These are phyloP conservation scores for Ophiorrhiza pumila DNA, from an alignment of 257 asterid species.

Conservation along the genomic window DNA sequence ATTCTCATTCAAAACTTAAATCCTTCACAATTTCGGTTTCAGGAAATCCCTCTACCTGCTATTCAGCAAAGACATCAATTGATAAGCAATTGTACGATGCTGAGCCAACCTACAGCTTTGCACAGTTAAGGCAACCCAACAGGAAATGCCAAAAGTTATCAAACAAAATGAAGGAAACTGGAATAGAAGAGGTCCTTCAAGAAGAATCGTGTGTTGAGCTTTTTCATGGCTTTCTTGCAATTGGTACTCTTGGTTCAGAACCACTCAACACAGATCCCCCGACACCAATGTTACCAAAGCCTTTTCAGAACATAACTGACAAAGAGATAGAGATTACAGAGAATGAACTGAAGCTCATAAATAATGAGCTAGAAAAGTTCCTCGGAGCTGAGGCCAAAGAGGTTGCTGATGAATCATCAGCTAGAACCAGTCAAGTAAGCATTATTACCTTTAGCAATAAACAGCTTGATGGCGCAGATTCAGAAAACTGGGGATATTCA, in stretches of 20 bases:
- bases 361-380: conserved; percentile 66
- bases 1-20: background rate
- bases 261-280: conserved; percentile 51
- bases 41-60: conserved; percentile 46
- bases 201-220: conserved; percentile 48
- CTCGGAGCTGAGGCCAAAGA: conserved; percentile 63
- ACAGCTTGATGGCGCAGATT: conserved; percentile 39
- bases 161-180: conserved; percentile 27
- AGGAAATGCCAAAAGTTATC: conserved; percentile 29
- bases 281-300: conserved; percentile 59
- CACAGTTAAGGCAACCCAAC: conserved; percentile 22
- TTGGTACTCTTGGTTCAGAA: conserved; percentile 78
- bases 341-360: conserved; percentile 52
- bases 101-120: conserved; percentile 35
- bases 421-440: conserved; percentile 59
- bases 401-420: conserved; percentile 42
- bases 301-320: conserved; percentile 33
- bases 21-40: conserved; percentile 27
- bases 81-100: conserved; percentile 41
- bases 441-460: conserved; percentile 44
- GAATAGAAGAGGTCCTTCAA: conserved; percentile 28
- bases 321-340: conserved; percentile 46
- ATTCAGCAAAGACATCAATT: conserved; percentile 32
- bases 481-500: conserved; percentile 35
- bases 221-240: conserved; percentile 75